A percentile compares a stretch with the other conserved stretches of the same genome.
Evolutionary conservation across 768 basidiomycete species (phyloP).

Genomic region (Lentinula detonsa): DNA sequence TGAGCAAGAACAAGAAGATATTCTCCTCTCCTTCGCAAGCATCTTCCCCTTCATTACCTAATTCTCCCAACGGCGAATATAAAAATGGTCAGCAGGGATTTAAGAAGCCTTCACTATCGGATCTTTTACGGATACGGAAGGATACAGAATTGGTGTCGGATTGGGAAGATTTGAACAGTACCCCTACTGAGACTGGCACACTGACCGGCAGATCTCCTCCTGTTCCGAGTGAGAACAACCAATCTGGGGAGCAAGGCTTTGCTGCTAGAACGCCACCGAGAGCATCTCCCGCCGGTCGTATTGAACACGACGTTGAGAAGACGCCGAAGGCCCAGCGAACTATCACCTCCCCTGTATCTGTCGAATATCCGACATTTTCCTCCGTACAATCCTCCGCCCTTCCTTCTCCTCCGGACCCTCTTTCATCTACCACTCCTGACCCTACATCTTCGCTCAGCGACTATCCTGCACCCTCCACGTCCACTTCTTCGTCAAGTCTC

Average conservation of each 20-base stretch:
- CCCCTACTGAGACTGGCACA: constrained; percentile 34
- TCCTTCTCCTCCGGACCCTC: constrained; percentile 48
- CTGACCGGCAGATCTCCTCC: constrained; percentile 27
- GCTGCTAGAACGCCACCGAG: constrained; percentile 5
- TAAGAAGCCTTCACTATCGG: constrained; percentile 65
- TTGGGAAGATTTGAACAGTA: constrained; percentile 59
- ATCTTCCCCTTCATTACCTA: constrained; percentile 30
- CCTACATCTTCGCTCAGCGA: constrained; percentile 73
- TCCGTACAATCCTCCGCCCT: not conserved
- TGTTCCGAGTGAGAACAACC: not conserved
- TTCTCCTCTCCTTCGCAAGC: constrained; percentile 33
- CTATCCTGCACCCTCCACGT: constrained; percentile 63
- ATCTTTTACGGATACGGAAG: constrained; percentile 52
- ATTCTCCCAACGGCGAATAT: constrained; percentile 19
- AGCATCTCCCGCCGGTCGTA: constrained; percentile 11
- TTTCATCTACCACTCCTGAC: constrained; percentile 66
- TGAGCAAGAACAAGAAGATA: constrained; percentile 53
- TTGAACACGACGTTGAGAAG: constrained; percentile 26
- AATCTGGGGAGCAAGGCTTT: constrained; percentile 11
- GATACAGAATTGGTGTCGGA: constrained; percentile 51
- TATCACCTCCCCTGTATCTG: not conserved
- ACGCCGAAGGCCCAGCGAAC: constrained; percentile 31
- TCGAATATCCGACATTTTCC: not conserved
- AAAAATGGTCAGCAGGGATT: constrained; percentile 24
- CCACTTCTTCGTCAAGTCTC: constrained; percentile 67